Percentiles rank a stretch among this genome's conserved stretches.
phyloP scores from a whole-genome alignment of 163 green algal species.

The Scenedesmus sp. region DNA sequence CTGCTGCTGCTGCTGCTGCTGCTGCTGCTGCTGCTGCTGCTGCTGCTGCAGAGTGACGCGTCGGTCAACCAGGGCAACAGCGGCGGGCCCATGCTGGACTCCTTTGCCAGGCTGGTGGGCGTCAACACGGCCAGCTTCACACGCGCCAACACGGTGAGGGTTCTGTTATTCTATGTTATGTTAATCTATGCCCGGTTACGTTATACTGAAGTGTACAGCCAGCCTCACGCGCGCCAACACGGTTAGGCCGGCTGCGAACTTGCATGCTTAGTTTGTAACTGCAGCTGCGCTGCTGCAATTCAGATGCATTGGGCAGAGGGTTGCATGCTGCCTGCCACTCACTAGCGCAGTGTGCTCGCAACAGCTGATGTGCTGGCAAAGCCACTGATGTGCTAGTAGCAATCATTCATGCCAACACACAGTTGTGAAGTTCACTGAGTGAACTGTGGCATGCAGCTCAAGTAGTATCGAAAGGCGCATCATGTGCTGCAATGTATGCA shows the following conservation, averaged over 20 bases:
- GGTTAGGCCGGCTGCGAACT: constrained; percentile 34
- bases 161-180: neutral
- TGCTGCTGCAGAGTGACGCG: constrained; percentile 74
- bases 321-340: too few relatives aligned
- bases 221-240: constrained; percentile 63
- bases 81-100: constrained; percentile 80
- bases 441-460: too few relatives aligned
- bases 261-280: too few relatives aligned
- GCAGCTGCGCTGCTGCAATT: too few relatives aligned
- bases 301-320: too few relatives aligned
- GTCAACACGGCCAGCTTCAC: constrained; percentile 75
- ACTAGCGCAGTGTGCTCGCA: too few relatives aligned
- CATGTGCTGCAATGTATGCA: too few relatives aligned
- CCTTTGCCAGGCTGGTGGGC: constrained; percentile 70
- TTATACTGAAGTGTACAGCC: constrained; percentile 47
- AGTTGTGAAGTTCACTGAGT: too few relatives aligned
- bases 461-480: too few relatives aligned
- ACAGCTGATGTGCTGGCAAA: too few relatives aligned
- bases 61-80: constrained; percentile 75
- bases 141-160: constrained; percentile 56
- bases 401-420: too few relatives aligned
- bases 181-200: neutral
- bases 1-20: neutral
- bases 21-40: neutral
- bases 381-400: too few relatives aligned